A percentile compares a stretch with the other conserved stretches of the same genome.
Conservation (phyloP, 805 yeast genomes). For the Metschnikowia cubensis region DNA sequence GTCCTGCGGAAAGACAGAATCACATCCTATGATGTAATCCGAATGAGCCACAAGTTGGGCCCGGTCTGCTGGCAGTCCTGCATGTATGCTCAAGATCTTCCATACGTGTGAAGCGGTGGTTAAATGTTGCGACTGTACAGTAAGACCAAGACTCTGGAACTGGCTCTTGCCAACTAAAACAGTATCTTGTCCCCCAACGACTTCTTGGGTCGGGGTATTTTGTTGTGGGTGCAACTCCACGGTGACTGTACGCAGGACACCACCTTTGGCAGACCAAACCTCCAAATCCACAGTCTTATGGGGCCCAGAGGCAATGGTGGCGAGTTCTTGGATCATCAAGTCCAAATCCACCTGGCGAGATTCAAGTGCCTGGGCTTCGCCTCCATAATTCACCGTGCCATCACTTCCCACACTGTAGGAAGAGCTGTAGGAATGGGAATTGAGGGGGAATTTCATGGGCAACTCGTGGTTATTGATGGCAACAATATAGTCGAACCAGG, state of each 20-base stretch:
- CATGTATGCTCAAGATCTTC: slow-evolving; percentile 73
- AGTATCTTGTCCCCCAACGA: neutral
- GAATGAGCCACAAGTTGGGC: slow-evolving; percentile 82
- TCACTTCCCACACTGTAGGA: slow-evolving; percentile 37
- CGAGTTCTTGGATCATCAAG: slow-evolving; percentile 40
- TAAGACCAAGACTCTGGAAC: slow-evolving; percentile 56
- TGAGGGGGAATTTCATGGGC: slow-evolving; percentile 36
- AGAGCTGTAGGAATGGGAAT: slow-evolving; percentile 16
- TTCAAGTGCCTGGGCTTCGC: slow-evolving; percentile 28
- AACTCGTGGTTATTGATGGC: slow-evolving; percentile 70
- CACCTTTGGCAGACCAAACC: slow-evolving; percentile 90
- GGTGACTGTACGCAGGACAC: slow-evolving; percentile 36
- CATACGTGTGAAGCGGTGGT: slow-evolving; percentile 78
- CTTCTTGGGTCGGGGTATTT: neutral
- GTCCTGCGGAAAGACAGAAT: slow-evolving; percentile 58
- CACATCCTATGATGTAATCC: slow-evolving; percentile 79
- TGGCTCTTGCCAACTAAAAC: slow-evolving; percentile 22
- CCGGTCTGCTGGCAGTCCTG: slow-evolving; percentile 73
- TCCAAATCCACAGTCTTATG: slow-evolving; percentile 48
- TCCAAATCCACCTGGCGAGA: slow-evolving; percentile 40
- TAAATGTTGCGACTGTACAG: slow-evolving; percentile 75
- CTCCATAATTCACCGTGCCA: slow-evolving; percentile 38
- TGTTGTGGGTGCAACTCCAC: slow-evolving; percentile 19
- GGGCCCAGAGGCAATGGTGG: slow-evolving; percentile 26
- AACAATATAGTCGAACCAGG: slow-evolving; percentile 86